These are phyloP conservation scores for Panaeolus cyanescens DNA, from an alignment of 768 basidiomycete genomes.

Conservation along the genomic window DNA sequence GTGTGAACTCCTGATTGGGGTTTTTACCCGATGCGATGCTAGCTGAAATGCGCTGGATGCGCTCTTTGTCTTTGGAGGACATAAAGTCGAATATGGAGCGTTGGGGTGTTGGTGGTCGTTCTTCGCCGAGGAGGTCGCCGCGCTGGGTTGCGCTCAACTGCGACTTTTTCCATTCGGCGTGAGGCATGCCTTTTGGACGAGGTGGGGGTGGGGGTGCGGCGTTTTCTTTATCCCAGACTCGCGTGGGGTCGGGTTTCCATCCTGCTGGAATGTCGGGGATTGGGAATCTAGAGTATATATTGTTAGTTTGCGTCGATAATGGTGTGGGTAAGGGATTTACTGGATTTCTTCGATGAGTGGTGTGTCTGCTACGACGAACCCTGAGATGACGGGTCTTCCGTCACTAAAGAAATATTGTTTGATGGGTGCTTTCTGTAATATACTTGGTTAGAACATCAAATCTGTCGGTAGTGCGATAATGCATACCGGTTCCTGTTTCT, in stretches of 20 bases:
- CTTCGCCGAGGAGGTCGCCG: constrained; percentile 83
- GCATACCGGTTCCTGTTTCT: constrained; percentile 30
- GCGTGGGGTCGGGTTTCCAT: constrained; percentile 84
- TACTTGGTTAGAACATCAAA: constrained; percentile 22
- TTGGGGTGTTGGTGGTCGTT: constrained; percentile 63
- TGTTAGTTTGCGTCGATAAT: background rate
- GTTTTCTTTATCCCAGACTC: constrained; percentile 65
- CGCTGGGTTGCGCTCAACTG: constrained; percentile 78
- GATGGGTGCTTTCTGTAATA: constrained; percentile 35
- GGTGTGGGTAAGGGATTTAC: constrained; percentile 36
- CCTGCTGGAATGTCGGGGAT: constrained; percentile 79
- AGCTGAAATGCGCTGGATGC: constrained; percentile 64
- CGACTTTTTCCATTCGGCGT: constrained; percentile 52
- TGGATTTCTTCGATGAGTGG: constrained; percentile 72
- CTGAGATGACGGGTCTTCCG: constrained; percentile 70
- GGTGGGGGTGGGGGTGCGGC: constrained; percentile 39
- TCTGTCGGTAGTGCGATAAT: background rate
- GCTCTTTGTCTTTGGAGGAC: constrained; percentile 88
- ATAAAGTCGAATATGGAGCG: constrained; percentile 94
- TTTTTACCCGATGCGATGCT: constrained; percentile 21
- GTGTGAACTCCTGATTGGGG: background rate
- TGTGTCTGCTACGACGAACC: constrained; percentile 71
- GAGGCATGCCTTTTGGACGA: constrained; percentile 25
- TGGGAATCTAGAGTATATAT: constrained; percentile 62
- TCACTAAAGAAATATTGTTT: constrained; percentile 59